A percentile compares a stretch with the other conserved stretches of the same genome.
phyloP scores from a whole-genome alignment of 2,329 filamentous ascomycete species.

The Verticillium isaacii region DNA sequence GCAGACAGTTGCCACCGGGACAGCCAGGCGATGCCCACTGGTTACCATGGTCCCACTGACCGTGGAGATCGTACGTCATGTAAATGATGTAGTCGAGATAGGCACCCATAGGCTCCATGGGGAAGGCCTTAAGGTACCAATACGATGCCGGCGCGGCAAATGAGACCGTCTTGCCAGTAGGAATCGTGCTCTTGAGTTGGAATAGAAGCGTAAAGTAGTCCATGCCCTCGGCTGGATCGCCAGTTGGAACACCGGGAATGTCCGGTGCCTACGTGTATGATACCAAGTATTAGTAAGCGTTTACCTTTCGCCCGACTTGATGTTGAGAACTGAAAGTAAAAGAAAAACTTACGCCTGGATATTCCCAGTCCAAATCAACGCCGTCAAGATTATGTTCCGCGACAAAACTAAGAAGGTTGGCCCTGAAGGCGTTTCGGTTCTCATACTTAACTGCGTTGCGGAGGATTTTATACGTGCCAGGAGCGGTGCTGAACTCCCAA shows the following conservation, averaged over 20 bases:
- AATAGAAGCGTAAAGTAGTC: slow-evolving; percentile 19
- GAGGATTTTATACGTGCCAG: background rate
- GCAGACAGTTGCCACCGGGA: slow-evolving; percentile 20
- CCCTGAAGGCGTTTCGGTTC: background rate
- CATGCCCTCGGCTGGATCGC: background rate
- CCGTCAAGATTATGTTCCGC: slow-evolving; percentile 29
- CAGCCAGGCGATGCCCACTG: slow-evolving; percentile 21
- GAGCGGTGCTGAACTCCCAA: background rate
- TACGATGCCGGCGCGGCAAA: slow-evolving; percentile 1
- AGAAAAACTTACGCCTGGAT: slow-evolving; percentile 20
- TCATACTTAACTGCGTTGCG: background rate
- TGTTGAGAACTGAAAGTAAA: too few relatives aligned
- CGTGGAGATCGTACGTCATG: slow-evolving; percentile 26
- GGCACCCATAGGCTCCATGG: background rate
- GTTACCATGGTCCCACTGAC: slow-evolving; percentile 24
- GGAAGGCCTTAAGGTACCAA: background rate
- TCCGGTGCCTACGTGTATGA: slow-evolving; percentile 2
- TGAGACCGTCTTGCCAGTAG: background rate
- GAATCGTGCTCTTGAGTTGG: background rate
- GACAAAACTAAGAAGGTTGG: background rate
- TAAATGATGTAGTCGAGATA: background rate
- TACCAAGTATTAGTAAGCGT: too few relatives aligned
- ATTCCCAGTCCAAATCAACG: slow-evolving; percentile 41
- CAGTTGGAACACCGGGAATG: slow-evolving; percentile 12
- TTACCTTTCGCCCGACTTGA: too few relatives aligned